Percentiles rank a stretch among this genome's conserved stretches.
Evolutionary conservation across 495 filamentous ascomycete species (phyloP).

Genomic region (Antarctomyces pellizariae): DNA sequence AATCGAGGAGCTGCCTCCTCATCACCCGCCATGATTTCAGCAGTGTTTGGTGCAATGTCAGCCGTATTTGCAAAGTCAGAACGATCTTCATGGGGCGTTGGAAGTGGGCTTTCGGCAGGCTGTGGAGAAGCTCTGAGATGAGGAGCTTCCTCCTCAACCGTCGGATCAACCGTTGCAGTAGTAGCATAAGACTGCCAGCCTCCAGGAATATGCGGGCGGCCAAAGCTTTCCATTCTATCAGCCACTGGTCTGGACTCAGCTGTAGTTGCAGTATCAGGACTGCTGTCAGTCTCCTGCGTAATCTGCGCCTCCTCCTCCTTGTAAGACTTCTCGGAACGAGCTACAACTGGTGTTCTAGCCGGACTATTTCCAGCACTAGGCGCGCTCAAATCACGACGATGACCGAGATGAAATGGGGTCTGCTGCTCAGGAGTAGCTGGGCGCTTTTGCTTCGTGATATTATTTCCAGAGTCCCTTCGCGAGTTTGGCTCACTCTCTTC

Average conservation of each 20-base stretch:
- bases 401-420: constrained; percentile 25
- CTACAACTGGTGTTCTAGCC: constrained; percentile 30
- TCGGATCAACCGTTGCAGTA: too few relatives aligned
- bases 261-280: constrained; percentile 2
- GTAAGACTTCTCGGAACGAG: constrained; percentile 15
- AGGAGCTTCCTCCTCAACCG: too few relatives aligned
- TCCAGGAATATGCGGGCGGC: constrained; percentile 35
- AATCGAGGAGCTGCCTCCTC: too few relatives aligned
- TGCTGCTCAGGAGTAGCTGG: constrained; percentile 1
- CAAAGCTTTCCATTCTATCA: constrained; percentile 18
- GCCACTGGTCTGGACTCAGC: constrained; percentile 7
- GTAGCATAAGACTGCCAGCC: constrained; percentile 38
- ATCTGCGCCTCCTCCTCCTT: constrained; percentile 21
- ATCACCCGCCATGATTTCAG: too few relatives aligned
- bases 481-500: constrained; percentile 25
- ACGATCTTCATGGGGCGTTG: too few relatives aligned
- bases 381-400: constrained; percentile 36
- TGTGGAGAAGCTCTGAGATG: too few relatives aligned
- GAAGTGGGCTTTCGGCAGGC: too few relatives aligned
- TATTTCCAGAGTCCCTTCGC: background rate
- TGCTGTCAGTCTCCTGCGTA: constrained; percentile 3
- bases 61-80: too few relatives aligned
- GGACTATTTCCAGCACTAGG: constrained; percentile 40
- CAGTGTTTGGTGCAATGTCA: too few relatives aligned
- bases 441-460: background rate